Evolutionary conservation across 2,329 filamentous ascomycete genomes (phyloP), one percentile per base, ranked within the genome.

Genomic region (Pseudogymnoascus sp.): DNA sequence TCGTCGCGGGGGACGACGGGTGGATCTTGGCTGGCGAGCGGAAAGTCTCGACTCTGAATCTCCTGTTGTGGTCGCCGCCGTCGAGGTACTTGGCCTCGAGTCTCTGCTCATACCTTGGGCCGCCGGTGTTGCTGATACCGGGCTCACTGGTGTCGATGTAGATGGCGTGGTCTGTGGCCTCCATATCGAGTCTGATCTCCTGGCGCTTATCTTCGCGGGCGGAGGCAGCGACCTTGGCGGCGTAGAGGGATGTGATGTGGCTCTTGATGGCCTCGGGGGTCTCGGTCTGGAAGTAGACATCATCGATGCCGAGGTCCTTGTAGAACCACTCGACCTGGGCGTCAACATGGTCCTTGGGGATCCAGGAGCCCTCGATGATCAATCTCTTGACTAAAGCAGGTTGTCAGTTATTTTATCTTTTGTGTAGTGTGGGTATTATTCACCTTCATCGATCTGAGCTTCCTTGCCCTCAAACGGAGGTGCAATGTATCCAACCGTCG

Each of bases 61-160:
- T 86, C 74, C 88, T 88, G 71, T 82, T 82, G 26, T 84, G 83
- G 69, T 83, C 77, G 62, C 79, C 88, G 72, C 87, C 86, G 75
- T 97, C 92, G 69, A 99, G 84, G 75, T 97, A 97, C 81, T 97
- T 97, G 76, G 88, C 84, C 78, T 97, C 95, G 65, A 99, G 90
- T 65, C 93, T 86, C 74, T 91, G 88, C 79, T 99, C 95, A 75
- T 97, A 99, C 65, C 88, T 84, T n/a, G 95, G 93, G 2, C 95
- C 95, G 62, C 83, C 79, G 21, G 90, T 80, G 56, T 87, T 83
- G 64, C 88, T 90, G 70, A 90, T 81, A 68, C 95, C 95, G 15
- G 95, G 93, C 73, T 88, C 89, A 76, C 93, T 97, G 63, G 95
- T 99, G 75, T 99, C 95, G 69, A 99, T 97, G 79, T 97, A 99